Evolutionary conservation across 129 eudicot species (phyloP).

Genomic region (Logfia minima): DNA sequence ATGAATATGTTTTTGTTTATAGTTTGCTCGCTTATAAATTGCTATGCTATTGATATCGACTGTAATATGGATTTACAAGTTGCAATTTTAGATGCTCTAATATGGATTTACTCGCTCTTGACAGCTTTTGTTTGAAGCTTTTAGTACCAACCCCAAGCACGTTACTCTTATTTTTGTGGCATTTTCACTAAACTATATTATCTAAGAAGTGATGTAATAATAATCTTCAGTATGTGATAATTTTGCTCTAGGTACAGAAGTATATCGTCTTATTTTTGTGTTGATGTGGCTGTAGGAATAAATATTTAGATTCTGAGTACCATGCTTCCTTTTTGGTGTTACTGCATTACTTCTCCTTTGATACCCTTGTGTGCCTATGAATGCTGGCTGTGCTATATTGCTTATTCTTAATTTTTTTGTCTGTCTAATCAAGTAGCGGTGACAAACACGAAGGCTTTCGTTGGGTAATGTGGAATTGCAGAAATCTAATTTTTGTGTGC

Average conservation of each 20-base stretch:
- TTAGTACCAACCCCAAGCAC: background rate
- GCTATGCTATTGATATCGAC: background rate
- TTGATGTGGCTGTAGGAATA: background rate
- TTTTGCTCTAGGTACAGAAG: background rate
- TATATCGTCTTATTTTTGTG: background rate
- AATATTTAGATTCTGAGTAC: background rate
- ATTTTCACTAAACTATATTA: background rate
- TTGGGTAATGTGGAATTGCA: conserved; percentile 44
- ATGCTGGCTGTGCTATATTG: background rate
- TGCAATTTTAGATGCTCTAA: background rate
- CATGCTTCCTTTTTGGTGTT: conserved; percentile 20
- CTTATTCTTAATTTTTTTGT: conserved; percentile 12
- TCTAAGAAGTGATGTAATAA: background rate
- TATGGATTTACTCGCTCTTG: background rate
- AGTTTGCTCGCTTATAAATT: background rate
- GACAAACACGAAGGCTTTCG: conserved; percentile 31
- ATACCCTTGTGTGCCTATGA: background rate
- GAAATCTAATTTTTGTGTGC: conserved; percentile 27
- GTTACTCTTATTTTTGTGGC: background rate
- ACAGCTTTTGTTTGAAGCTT: background rate
- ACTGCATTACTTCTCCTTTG: background rate
- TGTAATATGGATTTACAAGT: background rate
- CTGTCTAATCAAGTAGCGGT: conserved; percentile 22
- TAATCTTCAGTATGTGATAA: background rate
- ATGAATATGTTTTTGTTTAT: background rate